Percentiles rank a stretch among this genome's conserved stretches.
Evolutionary conservation across 2,329 filamentous ascomycete genomes (phyloP).

Genomic region (Ceratocystis papillata): DNA sequence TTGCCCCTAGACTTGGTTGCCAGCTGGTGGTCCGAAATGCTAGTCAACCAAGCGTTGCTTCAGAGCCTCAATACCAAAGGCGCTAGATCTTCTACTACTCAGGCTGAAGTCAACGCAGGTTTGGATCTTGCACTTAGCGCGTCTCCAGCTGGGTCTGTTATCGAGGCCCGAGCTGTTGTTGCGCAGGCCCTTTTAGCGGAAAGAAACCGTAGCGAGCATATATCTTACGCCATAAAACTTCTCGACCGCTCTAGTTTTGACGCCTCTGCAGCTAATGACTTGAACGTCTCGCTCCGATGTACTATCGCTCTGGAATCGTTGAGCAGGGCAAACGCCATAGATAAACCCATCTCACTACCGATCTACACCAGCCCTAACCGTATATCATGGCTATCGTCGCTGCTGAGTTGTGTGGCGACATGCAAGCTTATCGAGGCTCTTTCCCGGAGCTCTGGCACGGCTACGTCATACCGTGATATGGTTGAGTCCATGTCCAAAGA

Average conservation of each 20-base stretch:
- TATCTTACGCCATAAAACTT: slow-evolving; percentile 45
- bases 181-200: slow-evolving; percentile 47
- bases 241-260: slow-evolving; percentile 30
- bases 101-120: slow-evolving; percentile 36
- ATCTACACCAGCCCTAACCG: slow-evolving; percentile 28
- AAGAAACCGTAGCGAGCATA: slow-evolving; percentile 45
- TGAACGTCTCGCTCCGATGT: slow-evolving; percentile 47
- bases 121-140: slow-evolving; percentile 59
- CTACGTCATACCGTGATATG: slow-evolving; percentile 38
- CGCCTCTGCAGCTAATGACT: slow-evolving; percentile 32
- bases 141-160: slow-evolving; percentile 68
- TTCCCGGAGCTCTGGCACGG: slow-evolving; percentile 38
- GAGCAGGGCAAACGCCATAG: slow-evolving; percentile 35
- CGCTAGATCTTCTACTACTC: slow-evolving; percentile 31
- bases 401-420: slow-evolving; percentile 50
- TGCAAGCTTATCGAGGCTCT: slow-evolving; percentile 49
- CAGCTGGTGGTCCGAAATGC: slow-evolving; percentile 75
- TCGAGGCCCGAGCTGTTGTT: slow-evolving; percentile 50
- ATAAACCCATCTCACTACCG: slow-evolving; percentile 27
- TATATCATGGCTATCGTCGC: slow-evolving; percentile 36
- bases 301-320: slow-evolving; percentile 52
- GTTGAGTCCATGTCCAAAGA: slow-evolving; percentile 48
- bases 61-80: slow-evolving; percentile 48
- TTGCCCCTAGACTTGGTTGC: slow-evolving; percentile 83
- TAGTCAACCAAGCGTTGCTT: slow-evolving; percentile 58